Base-by-base conservation (phyloP, 2,329 filamentous ascomycete genomes). In the Cladophialophora psammophila region DNA sequence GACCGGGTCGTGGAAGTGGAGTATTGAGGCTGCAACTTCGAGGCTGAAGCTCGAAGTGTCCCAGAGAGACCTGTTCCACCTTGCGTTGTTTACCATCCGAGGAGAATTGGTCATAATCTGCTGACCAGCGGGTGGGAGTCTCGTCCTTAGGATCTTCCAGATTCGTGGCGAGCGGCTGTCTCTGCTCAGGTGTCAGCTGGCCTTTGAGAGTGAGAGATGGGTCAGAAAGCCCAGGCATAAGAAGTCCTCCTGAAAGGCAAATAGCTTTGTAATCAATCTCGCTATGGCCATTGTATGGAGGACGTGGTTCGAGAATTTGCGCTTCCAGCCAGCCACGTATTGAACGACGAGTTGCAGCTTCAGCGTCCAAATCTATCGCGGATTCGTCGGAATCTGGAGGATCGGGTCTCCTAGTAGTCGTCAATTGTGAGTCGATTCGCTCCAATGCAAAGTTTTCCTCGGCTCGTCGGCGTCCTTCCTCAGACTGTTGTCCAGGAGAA, bases 61-160 rank as follows among this genome's bases (percentile, higher is more conserved):
- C 40, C 20, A 40, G 15, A 6, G 40, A 20, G 10, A 42, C 13
- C 31, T 35, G 13, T 9, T 7, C 34, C 40, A 50, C 32, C n/a
- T 45, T 40, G 18, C 31, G 57, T 13, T 50, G 38, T 13, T 60
- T 31, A 3, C 57, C 40, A 12, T 60, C 57, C 8, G 38, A 48
- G 6, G 57, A 60, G 40, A 60, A 60, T 34, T 60, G 38, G 40
- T 60, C 57, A 8, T 35, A 60, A 15, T 60, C 57, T 15, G 18
- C 57, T 1, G 38, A 34, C 57, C 57, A 60, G 18, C 18, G 18
- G 18, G 18, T 3, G 5, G 45, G 45, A 26, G 45, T 26, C 10
- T 50, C 45, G 5, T 50, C 10, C 18, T 50, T 13, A 10, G 26
- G 45, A 9, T 50, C 45, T 3, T 50, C 18, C 45, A 26, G 45